A percentile compares a stretch with the other conserved stretches of the same genome.
phyloP scores from a whole-genome alignment of 2,329 filamentous ascomycete genomes.

The Chrysoporthe austroafricana region DNA sequence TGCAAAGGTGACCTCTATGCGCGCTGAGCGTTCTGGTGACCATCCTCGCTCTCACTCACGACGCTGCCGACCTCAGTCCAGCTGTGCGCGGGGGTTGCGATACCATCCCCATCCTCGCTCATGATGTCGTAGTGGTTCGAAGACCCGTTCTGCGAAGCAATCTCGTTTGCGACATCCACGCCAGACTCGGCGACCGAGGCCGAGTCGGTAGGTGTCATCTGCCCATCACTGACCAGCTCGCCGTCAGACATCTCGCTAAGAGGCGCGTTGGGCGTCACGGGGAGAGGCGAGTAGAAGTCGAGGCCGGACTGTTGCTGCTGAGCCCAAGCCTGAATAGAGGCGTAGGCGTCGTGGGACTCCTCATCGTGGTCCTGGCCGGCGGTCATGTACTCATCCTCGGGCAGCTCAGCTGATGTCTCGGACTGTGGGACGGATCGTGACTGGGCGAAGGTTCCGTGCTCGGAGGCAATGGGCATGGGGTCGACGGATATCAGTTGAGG shows the following conservation, averaged over 20 bases:
- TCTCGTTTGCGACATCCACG: conserved; percentile 52
- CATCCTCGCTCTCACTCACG: conserved; percentile 59
- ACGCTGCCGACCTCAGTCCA: conserved; percentile 70
- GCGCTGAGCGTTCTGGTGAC: conserved; percentile 36
- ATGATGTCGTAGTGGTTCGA: conserved; percentile 56
- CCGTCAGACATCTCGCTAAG: conserved; percentile 49
- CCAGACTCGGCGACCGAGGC: conserved; percentile 57
- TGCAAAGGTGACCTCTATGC: conserved; percentile 33
- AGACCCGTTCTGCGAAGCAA: conserved; percentile 43
- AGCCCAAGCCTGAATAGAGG: conserved; percentile 69
- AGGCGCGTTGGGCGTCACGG: conserved; percentile 53
- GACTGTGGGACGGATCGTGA: conserved; percentile 40
- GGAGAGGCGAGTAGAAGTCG: conserved; percentile 65
- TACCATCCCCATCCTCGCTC: conserved; percentile 61
- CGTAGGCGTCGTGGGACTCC: conserved; percentile 52
- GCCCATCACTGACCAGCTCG: conserved; percentile 56
- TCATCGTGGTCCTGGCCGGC: conserved; percentile 46
- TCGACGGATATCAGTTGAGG: conserved; percentile 22
- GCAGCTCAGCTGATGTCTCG: conserved; percentile 43
- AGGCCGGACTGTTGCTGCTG: conserved; percentile 49
- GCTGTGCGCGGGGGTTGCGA: conserved; percentile 59
- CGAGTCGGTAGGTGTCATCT: conserved; percentile 63
- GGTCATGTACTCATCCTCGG: conserved; percentile 55
- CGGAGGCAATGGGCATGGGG: background rate
- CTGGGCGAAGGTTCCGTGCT: background rate